A percentile compares a stretch with the other conserved stretches of the same genome.
Evolutionary conservation across 306 rosid species (phyloP).

Genomic region (Ochetophila trinervis): DNA sequence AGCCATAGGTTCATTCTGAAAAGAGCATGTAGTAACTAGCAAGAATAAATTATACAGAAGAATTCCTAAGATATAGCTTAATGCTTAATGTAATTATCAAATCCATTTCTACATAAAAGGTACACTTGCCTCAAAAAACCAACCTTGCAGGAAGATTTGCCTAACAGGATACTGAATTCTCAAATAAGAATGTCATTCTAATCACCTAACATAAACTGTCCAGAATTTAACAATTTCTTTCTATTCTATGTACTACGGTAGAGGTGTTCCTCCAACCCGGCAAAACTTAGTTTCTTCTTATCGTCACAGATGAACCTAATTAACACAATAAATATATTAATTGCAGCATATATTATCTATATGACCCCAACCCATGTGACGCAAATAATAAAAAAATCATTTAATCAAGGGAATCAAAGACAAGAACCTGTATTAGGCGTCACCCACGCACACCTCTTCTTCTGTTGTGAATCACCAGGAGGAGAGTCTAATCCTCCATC

Average conservation of each 20-base stretch:
- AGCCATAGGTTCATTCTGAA: not conserved
- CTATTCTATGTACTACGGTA: not conserved
- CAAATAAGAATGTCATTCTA: not conserved
- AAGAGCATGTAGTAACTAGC: not conserved
- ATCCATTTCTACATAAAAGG: not conserved
- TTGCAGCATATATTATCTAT: not conserved
- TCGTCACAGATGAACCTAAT: not conserved
- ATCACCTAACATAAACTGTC: not conserved
- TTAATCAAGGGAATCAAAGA: slow-evolving; percentile 23
- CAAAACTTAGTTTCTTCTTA: not conserved
- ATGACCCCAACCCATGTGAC: not conserved
- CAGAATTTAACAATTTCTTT: not conserved
- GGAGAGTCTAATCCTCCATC: slow-evolving; percentile 60
- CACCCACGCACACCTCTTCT: slow-evolving; percentile 83
- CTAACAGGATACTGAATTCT: slow-evolving; percentile 6
- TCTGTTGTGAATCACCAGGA: slow-evolving; percentile 44
- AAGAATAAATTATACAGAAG: not conserved
- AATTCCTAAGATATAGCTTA: not conserved
- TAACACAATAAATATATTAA: no score
- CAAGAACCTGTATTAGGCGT: slow-evolving; percentile 74
- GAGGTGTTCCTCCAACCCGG: not conserved
- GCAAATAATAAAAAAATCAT: not conserved
- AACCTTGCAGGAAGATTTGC: not conserved
- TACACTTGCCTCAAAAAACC: not conserved
- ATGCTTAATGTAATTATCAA: not conserved